Base-by-base conservation (phyloP, 768 basidiomycete genomes). In the Boletus tomentosulus region DNA sequence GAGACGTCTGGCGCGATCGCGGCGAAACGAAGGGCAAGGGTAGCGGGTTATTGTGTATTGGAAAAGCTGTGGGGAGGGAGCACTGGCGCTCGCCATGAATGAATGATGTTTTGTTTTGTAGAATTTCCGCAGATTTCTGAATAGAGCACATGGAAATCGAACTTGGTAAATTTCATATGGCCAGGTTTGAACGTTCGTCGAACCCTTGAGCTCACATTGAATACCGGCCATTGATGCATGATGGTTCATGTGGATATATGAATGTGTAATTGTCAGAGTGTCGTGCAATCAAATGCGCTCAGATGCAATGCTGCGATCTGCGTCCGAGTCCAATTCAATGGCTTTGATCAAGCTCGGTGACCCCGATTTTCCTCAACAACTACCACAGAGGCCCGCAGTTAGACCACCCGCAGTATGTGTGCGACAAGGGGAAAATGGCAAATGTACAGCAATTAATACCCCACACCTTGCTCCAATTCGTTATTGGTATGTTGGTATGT, bases 1-100 rank as follows among this genome's bases (percentile, higher is more conserved):
- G 37, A 24, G 22, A 22, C 31, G 34, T 11, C 8, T 31, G 37
- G 15, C 3, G 3, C 7, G 27, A 7, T 19, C 19, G 9, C 34
- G 27, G 44, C 30, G 28, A 24, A 43, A 30, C 4, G 56, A 19
- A 7, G 50, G 59, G 0, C 58, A 59, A 5, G 53, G 53, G 12
- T 56, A 46, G 22, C 19, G 9, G 30, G 30, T 10, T 31, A 9
- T 31, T 5, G 30, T 8, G 39, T 10, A 19, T 41, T 35, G 34
- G 30, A 2, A 15, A 15, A 37, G 15, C 6, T 16, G 37, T 16
- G 16, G 16, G 16, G 13, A 13, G 16, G 8, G 30, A 8, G 37
- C 37, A 16, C 37, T 3, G 16, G 16, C 15, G 16, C 37, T 37
- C 16, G 16, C 37, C 37, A 3, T 7, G 16, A n/a, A 15, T 3